Percentiles rank a stretch among this genome's conserved stretches.
These are phyloP conservation scores for Wickerhamomyces kurtzmanii DNA, from an alignment of 805 yeast species.

Conservation along the genomic window DNA sequence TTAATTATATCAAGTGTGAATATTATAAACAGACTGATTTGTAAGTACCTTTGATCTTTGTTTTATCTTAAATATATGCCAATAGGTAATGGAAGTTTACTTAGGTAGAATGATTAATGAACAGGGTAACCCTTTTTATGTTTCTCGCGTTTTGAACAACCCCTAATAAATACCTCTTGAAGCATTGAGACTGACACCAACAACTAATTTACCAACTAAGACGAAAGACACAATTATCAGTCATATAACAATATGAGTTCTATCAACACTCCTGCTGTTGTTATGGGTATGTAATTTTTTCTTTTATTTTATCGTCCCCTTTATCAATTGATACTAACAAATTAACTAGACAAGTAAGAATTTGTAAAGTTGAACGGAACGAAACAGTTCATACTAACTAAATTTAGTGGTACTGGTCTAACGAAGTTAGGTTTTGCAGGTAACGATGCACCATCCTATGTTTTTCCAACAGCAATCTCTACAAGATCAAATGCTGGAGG, in stretches of 20 bases:
- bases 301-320: slow-evolving; percentile 1
- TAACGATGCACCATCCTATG: slow-evolving; percentile 94
- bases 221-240: slow-evolving; percentile 1
- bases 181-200: too few species aligned
- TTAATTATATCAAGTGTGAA: too few species aligned
- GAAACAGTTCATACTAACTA: slow-evolving; percentile 5
- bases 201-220: too few species aligned
- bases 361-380: background rate
- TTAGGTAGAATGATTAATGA: too few species aligned
- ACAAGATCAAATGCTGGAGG: slow-evolving; percentile 44
- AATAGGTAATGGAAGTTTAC: too few species aligned
- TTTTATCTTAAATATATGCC: too few species aligned
- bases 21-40: too few species aligned
- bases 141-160: too few species aligned
- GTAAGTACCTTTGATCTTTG: too few species aligned
- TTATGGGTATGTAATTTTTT: slow-evolving; percentile 70
- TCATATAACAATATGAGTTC: slow-evolving; percentile 34
- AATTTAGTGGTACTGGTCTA: slow-evolving; percentile 86
- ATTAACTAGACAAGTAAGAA: slow-evolving; percentile 20
- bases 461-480: slow-evolving; percentile 90
- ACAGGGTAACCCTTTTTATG: too few species aligned
- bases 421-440: slow-evolving; percentile 98
- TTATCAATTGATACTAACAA: background rate
- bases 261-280: slow-evolving; percentile 83
- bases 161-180: too few species aligned